Conservation (phyloP, 2,329 filamentous ascomycete genomes). For the Orbilia ellipsospora region DNA sequence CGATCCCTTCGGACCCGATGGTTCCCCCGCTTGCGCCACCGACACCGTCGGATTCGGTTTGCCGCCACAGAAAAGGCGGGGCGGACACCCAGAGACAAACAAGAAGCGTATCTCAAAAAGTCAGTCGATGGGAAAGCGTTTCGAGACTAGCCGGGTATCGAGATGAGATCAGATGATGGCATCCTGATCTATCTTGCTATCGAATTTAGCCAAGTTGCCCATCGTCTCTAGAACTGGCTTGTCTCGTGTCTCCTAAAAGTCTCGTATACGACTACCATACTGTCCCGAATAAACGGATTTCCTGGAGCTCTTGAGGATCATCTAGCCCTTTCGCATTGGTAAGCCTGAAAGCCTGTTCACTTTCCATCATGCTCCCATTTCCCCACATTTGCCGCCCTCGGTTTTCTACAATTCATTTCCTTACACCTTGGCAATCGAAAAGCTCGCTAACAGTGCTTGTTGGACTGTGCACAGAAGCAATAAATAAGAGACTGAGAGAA, state of each 20-base stretch:
- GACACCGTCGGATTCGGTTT: slow-evolving; percentile 49
- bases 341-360: slow-evolving; percentile 44
- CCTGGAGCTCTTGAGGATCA: slow-evolving; percentile 36
- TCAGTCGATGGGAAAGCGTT: slow-evolving; percentile 1
- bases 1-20: slow-evolving; percentile 13
- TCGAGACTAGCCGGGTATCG: slow-evolving; percentile 18
- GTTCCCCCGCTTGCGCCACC: slow-evolving; percentile 42
- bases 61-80: slow-evolving; percentile 47
- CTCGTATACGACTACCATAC: not conserved
- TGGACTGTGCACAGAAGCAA: not conserved
- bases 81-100: slow-evolving; percentile 9
- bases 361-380: slow-evolving; percentile 12
- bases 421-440: slow-evolving; percentile 10
- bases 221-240: slow-evolving; percentile 2
- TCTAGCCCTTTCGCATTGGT: slow-evolving; percentile 33
- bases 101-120: not conserved
- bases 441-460: not conserved
- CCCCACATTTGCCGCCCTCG: slow-evolving; percentile 32
- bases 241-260: not conserved
- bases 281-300: slow-evolving; percentile 13
- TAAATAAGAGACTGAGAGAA: no score
- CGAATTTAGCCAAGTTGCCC: slow-evolving; percentile 39
- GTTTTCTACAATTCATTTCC: slow-evolving; percentile 17
- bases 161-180: slow-evolving; percentile 46
- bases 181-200: slow-evolving; percentile 4